Evolutionary conservation across 2,329 filamentous ascomycete genomes (phyloP).

Genomic region (Trichophaea hybrida): DNA sequence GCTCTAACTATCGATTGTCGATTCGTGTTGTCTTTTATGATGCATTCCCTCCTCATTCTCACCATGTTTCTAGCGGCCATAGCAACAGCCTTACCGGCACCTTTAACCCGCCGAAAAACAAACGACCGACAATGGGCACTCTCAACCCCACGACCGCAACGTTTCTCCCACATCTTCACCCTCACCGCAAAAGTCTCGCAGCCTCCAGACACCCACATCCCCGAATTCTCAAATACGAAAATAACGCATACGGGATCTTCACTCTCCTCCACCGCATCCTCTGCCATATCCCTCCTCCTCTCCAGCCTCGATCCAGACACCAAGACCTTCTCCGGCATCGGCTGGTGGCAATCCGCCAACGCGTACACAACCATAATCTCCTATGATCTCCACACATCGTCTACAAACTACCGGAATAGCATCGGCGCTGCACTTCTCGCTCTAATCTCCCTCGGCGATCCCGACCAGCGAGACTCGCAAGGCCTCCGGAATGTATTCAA

Average conservation of each 20-base stretch:
- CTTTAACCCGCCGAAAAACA: no score
- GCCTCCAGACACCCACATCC: background rate
- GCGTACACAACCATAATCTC: constrained; percentile 19
- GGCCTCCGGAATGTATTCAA: constrained; percentile 13
- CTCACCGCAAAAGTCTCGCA: no score
- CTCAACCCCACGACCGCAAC: no score
- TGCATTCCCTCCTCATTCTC: no score
- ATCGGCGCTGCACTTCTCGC: background rate
- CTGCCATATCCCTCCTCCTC: background rate
- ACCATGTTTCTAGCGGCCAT: no score
- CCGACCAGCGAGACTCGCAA: constrained; percentile 1
- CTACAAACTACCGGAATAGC: background rate
- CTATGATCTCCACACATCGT: constrained; percentile 4
- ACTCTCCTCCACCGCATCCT: background rate
- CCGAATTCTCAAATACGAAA: background rate
- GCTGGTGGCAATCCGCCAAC: constrained; percentile 15
- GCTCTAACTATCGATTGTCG: no score
- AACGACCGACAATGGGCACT: no score
- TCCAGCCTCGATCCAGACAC: background rate
- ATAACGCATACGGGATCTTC: background rate
- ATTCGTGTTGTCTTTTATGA: no score
- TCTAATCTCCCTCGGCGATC: background rate
- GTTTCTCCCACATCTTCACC: no score
- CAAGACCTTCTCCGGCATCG: constrained; percentile 1
- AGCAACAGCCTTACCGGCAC: no score